Conservation (phyloP, 225 moss, liverwort and hornwort genomes). For the Rhytidiadelphus loreus region DNA sequence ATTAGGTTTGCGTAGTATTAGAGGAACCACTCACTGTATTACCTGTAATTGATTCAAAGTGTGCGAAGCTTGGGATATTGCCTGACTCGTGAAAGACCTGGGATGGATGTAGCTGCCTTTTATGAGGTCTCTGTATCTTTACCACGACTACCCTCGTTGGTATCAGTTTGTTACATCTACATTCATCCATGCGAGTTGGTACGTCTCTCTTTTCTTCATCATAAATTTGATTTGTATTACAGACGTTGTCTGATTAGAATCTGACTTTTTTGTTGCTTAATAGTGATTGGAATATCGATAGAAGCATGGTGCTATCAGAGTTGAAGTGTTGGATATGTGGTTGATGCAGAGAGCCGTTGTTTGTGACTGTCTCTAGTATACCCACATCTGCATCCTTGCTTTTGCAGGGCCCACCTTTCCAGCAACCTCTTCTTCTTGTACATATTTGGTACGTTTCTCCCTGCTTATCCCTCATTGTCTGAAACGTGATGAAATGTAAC, state of each 20-base stretch:
- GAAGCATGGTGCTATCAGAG: constrained; percentile 11
- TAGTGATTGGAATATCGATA: background rate
- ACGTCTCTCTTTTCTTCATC: background rate
- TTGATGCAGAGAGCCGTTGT: constrained; percentile 41
- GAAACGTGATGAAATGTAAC: background rate
- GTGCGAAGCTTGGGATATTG: background rate
- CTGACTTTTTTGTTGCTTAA: background rate
- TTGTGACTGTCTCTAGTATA: constrained; percentile 26
- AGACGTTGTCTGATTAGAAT: background rate
- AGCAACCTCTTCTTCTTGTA: constrained; percentile 99
- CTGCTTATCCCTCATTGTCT: background rate
- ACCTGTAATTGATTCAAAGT: background rate
- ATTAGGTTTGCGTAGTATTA: background rate
- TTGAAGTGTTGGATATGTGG: constrained; percentile 46
- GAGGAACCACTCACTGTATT: background rate
- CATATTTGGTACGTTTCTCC: constrained; percentile 76
- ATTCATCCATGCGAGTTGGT: constrained; percentile 96
- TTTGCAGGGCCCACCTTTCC: constrained; percentile 98
- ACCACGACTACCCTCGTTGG: constrained; percentile 83
- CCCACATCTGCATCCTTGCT: constrained; percentile 46
- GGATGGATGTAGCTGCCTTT: constrained; percentile 51
- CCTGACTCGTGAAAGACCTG: background rate
- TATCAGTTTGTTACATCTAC: constrained; percentile 95
- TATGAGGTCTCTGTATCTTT: constrained; percentile 61
- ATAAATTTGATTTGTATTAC: background rate